Evolutionary conservation across 805 yeast genomes (phyloP), one percentile per base, ranked within the genome.

Genomic region (Candida quercuum): DNA sequence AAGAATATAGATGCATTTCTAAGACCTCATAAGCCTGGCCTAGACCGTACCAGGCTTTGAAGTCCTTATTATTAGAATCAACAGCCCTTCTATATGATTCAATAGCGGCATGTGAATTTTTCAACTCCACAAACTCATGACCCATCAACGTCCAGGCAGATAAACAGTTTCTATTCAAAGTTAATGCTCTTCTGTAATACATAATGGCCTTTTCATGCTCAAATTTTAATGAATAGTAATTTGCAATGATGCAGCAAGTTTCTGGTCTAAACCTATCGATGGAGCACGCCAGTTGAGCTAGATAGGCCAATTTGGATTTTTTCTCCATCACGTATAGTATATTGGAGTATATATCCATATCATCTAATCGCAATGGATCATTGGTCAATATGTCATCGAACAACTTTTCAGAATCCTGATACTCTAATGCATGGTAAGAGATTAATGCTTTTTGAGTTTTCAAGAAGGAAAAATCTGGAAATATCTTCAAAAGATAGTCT

Each of bases 101-200:
- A 38, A 93, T 93, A 1, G 99, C 99, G 1, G 98, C 98, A 60
- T 93, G 96, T 1, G 96, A 83, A 61, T 93, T 93, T 54, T 91
- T 89, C 50, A 93, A 70, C 58, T 93, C 99, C 13, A 93, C 95
- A 64, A 86, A 93, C 63, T 93, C 99, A 61, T 93, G 99, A 10
- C 99, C 99, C 96, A 93, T 88, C 40, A 93, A 67, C 0, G 98
- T 93, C 98, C 98, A 93, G 0, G 98, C 97, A 45, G 87, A 77
- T 15, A 88, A 66, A 49, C 94, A 86, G 48, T 77, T 77, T 43
- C 83, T 76, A 56, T 88, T 85, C 42, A 93, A 67, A 0, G 86
- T 76, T 27, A 93, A 65, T 0, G 99, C 99, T 38, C 98, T 71
- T 49, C 87, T 82, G 55, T 89, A 93, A 61, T 87, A 88, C 78